These are phyloP conservation scores for Juglanconis oblonga DNA, from an alignment of 2,329 filamentous ascomycete species.

Conservation along the genomic window DNA sequence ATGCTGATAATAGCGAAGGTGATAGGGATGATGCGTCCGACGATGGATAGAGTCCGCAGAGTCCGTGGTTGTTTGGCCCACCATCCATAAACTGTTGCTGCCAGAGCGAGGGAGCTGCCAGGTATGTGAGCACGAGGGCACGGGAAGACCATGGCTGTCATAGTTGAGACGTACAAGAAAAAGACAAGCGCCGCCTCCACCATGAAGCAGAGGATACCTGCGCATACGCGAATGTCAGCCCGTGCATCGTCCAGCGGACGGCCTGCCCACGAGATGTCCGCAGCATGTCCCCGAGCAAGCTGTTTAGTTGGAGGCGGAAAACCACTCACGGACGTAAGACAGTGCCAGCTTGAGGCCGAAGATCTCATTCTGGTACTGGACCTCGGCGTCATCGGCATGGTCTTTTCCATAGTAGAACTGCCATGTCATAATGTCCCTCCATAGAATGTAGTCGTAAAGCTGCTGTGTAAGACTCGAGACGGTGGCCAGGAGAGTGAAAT, in stretches of 20 bases:
- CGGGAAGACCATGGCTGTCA: neutral
- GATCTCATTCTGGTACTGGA: conserved; percentile 14
- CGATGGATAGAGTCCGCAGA: conserved; percentile 1
- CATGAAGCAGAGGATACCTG: conserved; percentile 9
- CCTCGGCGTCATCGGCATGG: conserved; percentile 9
- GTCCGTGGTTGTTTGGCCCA: conserved; percentile 8
- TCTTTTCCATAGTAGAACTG: conserved; percentile 13
- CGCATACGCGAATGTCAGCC: neutral
- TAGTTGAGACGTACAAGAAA: conserved; percentile 8
- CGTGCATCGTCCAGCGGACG: neutral
- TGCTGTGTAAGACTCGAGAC: conserved; percentile 12
- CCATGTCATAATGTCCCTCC: conserved; percentile 10
- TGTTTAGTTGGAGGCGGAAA: neutral
- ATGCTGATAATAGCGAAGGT: conserved; percentile 2
- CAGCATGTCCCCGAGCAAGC: neutral
- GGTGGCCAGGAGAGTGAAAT: conserved; percentile 14
- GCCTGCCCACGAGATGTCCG: neutral
- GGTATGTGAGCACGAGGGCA: neutral
- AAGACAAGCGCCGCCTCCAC: conserved; percentile 14
- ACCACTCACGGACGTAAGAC: conserved; percentile 10
- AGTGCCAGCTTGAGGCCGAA: conserved; percentile 13
- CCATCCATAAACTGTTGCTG: conserved; percentile 16
- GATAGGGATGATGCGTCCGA: conserved; percentile 7
- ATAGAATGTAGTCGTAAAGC: conserved; percentile 14
- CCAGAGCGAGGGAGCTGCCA: conserved; percentile 9